These are phyloP conservation scores for Eimeria acervulina DNA, from an alignment of 169 alveolate species.

Conservation along the genomic window DNA sequence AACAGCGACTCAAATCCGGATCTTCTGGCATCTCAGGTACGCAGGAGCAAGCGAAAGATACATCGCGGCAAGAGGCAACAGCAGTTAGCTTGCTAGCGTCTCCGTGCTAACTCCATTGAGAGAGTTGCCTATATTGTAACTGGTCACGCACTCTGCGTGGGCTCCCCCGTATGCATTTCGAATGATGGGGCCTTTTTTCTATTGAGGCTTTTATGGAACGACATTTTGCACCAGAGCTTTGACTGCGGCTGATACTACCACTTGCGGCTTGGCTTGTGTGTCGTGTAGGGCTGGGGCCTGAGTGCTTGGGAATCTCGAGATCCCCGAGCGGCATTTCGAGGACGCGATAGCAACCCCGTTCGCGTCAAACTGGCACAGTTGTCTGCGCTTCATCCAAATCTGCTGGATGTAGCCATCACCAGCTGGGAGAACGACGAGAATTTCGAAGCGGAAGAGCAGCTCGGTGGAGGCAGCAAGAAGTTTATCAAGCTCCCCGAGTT, in stretches of 20 bases:
- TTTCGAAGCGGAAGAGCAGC: conserved; percentile 73
- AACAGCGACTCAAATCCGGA: conserved; percentile 47
- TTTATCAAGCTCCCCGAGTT: conserved; percentile 64
- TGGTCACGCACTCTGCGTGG: neutral
- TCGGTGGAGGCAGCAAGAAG: conserved; percentile 67
- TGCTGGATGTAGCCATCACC: conserved; percentile 82
- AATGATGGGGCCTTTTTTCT: neutral
- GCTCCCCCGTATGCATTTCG: neutral
- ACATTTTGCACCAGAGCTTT: neutral
- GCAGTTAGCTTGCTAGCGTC: neutral
- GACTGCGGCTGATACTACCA: neutral
- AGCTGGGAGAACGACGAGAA: conserved; percentile 83
- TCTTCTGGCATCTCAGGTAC: conserved; percentile 77
- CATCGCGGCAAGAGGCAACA: neutral
- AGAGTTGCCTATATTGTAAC: neutral
- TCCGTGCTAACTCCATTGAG: neutral
- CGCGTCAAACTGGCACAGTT: conserved; percentile 80
- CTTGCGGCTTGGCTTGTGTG: neutral
- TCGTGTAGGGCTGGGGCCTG: conserved; percentile 64
- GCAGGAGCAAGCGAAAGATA: neutral
- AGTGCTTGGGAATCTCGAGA: conserved; percentile 47
- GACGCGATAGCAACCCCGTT: conserved; percentile 81
- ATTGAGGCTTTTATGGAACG: neutral
- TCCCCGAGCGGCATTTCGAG: conserved; percentile 76
- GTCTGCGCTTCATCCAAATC: conserved; percentile 47